These are phyloP conservation scores for Thelonectria olida DNA, from an alignment of 2,329 filamentous ascomycete genomes.

Conservation along the genomic window DNA sequence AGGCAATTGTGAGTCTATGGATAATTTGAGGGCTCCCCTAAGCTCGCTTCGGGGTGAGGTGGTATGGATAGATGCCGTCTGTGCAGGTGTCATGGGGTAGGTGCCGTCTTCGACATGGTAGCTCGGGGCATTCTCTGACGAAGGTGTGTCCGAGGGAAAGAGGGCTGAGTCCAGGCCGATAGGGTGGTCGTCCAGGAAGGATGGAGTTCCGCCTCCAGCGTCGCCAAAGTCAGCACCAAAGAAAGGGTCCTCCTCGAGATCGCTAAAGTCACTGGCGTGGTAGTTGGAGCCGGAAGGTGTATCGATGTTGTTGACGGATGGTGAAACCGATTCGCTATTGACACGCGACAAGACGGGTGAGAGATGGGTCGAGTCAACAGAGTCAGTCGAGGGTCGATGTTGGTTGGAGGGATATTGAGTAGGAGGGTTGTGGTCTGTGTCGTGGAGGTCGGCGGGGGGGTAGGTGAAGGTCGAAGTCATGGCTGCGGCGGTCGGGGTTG, in stretches of 20 bases:
- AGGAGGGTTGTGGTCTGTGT: constrained; percentile 45
- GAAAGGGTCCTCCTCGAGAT: constrained; percentile 59
- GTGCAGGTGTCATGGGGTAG: constrained; percentile 62
- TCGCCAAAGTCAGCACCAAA: constrained; percentile 59
- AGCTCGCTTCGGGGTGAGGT: constrained; percentile 51
- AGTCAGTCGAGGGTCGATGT: constrained; percentile 41
- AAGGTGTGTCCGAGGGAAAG: constrained; percentile 20
- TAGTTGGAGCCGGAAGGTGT: constrained; percentile 63
- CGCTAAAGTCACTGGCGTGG: constrained; percentile 60
- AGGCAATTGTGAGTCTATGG: constrained; percentile 37
- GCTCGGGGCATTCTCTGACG: constrained; percentile 22
- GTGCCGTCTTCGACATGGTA: constrained; percentile 38
- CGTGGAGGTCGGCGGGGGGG: constrained; percentile 51
- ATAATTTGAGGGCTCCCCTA: constrained; percentile 38
- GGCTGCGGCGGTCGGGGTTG: constrained; percentile 34
- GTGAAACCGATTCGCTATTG: constrained; percentile 43
- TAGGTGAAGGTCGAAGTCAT: constrained; percentile 58
- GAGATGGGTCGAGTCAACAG: constrained; percentile 50
- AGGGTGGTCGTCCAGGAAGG: constrained; percentile 53
- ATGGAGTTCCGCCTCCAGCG: constrained; percentile 52
- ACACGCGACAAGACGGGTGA: constrained; percentile 55
- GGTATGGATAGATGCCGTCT: constrained; percentile 59
- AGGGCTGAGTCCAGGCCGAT: constrained; percentile 34
- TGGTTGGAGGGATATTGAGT: constrained; percentile 38
- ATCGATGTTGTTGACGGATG: constrained; percentile 45